These are phyloP conservation scores for Trichoderma cornu-damae DNA, from an alignment of 2,329 filamentous ascomycete species.

Conservation along the genomic window DNA sequence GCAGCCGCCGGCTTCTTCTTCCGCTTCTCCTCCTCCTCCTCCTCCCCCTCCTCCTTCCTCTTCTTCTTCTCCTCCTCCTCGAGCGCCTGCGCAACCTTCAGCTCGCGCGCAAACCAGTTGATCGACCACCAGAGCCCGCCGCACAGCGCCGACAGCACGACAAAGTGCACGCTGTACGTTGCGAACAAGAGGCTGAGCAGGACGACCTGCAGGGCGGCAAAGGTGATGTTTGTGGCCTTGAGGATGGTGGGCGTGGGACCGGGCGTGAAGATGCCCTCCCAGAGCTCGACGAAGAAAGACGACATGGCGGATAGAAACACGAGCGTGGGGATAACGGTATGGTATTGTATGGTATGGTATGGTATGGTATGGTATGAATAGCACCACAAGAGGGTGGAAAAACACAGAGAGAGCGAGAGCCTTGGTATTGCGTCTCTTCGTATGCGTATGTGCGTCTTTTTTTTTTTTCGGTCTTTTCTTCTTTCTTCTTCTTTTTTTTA, in stretches of 20 bases:
- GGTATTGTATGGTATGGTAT: not conserved
- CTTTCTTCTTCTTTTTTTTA: too few species aligned
- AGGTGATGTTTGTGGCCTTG: conserved; percentile 83
- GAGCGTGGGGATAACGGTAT: too few species aligned
- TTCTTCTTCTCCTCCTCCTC: conserved; percentile 42
- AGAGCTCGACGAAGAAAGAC: conserved; percentile 67
- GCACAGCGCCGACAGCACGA: conserved; percentile 72
- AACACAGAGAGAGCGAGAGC: too few species aligned
- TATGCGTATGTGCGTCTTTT: too few species aligned
- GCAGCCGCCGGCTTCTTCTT: conserved; percentile 30
- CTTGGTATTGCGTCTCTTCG: too few species aligned
- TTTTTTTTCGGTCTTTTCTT: too few species aligned
- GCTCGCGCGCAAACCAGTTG: conserved; percentile 88
- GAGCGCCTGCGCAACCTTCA: conserved; percentile 42
- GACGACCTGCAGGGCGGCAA: conserved; percentile 76
- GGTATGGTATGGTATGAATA: not conserved
- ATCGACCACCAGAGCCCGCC: conserved; percentile 86
- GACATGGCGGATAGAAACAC: too few species aligned
- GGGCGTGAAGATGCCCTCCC: conserved; percentile 89
- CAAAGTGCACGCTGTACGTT: conserved; percentile 85
- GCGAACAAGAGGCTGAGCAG: conserved; percentile 70
- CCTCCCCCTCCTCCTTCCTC: conserved; percentile 21
- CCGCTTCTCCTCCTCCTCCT: too few species aligned
- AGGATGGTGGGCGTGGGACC: conserved; percentile 85
- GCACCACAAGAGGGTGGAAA: too few species aligned